Conservation (phyloP, 2,329 filamentous ascomycete species). For the Curvularia eragrostidis region DNA sequence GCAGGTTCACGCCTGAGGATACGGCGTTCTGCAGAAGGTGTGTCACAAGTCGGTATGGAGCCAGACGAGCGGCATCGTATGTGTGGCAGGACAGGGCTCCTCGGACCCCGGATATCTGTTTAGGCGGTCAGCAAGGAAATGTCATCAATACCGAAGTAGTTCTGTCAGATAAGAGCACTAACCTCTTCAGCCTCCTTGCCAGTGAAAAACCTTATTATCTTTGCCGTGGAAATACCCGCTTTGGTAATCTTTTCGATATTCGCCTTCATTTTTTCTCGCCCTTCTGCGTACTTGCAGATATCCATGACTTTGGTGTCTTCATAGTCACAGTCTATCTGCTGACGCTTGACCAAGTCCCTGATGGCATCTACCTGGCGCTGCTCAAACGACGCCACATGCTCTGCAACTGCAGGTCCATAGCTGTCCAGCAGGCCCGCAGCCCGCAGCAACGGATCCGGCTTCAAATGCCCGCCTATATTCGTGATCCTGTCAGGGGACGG, state of each 20-base stretch:
- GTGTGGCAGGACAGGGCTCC: slow-evolving; percentile 20
- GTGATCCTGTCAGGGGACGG: background rate
- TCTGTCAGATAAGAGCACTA: background rate
- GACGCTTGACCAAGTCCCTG: slow-evolving; percentile 17
- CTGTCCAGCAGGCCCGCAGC: slow-evolving; percentile 17
- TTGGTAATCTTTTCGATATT: slow-evolving; percentile 8
- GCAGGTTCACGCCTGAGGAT: slow-evolving; percentile 17
- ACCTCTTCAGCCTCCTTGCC: slow-evolving; percentile 20
- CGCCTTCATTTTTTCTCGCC: slow-evolving; percentile 15
- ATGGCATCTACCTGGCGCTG: slow-evolving; percentile 17
- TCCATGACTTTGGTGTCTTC: slow-evolving; percentile 22
- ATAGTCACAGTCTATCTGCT: slow-evolving; percentile 20
- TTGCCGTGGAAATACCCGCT: slow-evolving; percentile 17
- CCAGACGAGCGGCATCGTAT: slow-evolving; percentile 20
- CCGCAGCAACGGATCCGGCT: slow-evolving; percentile 48
- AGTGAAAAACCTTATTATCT: slow-evolving; percentile 8
- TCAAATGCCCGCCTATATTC: slow-evolving; percentile 17
- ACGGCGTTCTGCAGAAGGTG: slow-evolving; percentile 19
- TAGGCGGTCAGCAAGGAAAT: background rate
- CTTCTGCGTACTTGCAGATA: slow-evolving; percentile 12
- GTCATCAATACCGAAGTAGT: background rate
- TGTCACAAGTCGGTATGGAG: slow-evolving; percentile 17
- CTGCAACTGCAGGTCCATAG: slow-evolving; percentile 18
- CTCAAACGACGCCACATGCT: slow-evolving; percentile 23
- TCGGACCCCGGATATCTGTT: slow-evolving; percentile 16